These are phyloP conservation scores for Nephelium lappaceum DNA, from an alignment of 345 rosid species.

Conservation along the genomic window DNA sequence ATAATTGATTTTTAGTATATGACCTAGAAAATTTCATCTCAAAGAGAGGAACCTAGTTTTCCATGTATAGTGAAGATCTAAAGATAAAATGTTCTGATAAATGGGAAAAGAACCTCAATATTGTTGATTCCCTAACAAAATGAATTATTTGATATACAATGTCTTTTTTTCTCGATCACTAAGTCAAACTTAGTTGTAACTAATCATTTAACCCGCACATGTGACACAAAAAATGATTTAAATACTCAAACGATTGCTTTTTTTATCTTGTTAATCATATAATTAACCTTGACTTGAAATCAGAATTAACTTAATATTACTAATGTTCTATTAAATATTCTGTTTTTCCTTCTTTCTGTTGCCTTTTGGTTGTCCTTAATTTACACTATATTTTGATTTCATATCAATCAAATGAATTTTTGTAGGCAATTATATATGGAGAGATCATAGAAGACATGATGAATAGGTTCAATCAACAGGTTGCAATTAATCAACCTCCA, in stretches of 20 bases:
- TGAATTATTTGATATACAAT: no score
- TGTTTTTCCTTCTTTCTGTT: background rate
- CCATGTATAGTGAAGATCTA: no score
- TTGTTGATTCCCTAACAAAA: no score
- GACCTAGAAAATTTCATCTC: no score
- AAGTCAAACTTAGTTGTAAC: background rate
- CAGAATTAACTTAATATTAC: background rate
- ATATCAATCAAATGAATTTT: no score
- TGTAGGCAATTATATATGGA: conserved; percentile 12
- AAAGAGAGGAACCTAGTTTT: no score
- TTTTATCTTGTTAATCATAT: background rate
- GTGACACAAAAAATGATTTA: background rate
- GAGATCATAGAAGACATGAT: conserved; percentile 11
- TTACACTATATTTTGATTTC: no score
- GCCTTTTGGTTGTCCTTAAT: no score
- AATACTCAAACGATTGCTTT: background rate
- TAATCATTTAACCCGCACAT: no score
- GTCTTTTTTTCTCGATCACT: background rate
- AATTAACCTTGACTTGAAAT: background rate
- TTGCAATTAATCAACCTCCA: background rate
- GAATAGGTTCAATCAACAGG: background rate
- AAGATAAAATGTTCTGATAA: background rate
- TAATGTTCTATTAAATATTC: no score
- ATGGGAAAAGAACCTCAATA: background rate
- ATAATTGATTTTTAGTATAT: no score